A percentile compares a stretch with the other conserved stretches of the same genome.
phyloP scores from a whole-genome alignment of 306 rosid genomes.

The Rosa persica region DNA sequence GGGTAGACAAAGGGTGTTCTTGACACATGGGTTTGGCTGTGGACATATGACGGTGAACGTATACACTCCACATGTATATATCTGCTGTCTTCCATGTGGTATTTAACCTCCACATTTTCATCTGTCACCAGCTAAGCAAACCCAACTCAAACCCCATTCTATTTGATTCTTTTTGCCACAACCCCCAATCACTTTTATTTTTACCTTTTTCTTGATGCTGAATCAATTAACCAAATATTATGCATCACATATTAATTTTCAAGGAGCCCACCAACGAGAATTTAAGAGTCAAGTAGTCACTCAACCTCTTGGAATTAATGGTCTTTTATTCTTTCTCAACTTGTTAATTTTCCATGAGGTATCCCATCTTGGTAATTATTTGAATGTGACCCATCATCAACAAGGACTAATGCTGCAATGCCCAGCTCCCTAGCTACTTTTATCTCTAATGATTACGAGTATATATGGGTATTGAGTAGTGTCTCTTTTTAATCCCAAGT shows the following conservation, averaged over 20 bases:
- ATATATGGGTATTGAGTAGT: neutral
- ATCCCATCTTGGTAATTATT: neutral
- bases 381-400: conserved; percentile 13
- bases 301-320: conserved; percentile 1
- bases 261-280: conserved; percentile 22
- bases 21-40: conserved; percentile 47
- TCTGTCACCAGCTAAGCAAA: conserved; percentile 88
- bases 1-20: neutral
- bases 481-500: neutral
- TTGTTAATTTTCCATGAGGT: neutral
- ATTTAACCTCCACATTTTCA: conserved; percentile 57
- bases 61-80: conserved; percentile 38
- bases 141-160: conserved; percentile 48
- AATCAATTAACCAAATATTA: neutral
- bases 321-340: neutral
- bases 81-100: conserved; percentile 86
- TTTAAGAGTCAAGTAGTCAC: conserved; percentile 3
- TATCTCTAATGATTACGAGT: neutral
- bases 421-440: neutral
- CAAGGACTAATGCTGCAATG: neutral
- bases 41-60: conserved; percentile 80
- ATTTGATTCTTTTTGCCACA: conserved; percentile 14
- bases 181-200: neutral
- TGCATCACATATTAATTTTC: conserved; percentile 16
- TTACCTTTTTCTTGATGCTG: conserved; percentile 6